Percentiles rank a stretch among this genome's conserved stretches.
These are phyloP conservation scores for Aspergillus ibericus DNA, from an alignment of 2,329 filamentous ascomycete species.

Conservation along the genomic window DNA sequence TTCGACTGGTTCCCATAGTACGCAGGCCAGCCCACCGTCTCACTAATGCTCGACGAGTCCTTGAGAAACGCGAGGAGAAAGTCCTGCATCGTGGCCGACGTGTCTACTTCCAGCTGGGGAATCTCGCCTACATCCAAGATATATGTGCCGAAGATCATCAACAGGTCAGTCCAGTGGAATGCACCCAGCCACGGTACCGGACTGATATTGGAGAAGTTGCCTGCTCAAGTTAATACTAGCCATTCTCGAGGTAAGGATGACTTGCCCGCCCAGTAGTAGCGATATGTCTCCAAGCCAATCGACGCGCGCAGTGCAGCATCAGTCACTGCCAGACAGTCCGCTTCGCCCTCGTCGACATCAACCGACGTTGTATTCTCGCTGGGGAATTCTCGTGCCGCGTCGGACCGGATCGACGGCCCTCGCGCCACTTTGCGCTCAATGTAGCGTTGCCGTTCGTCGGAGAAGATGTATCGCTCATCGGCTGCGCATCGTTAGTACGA, in stretches of 20 bases:
- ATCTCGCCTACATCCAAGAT: conserved; percentile 8
- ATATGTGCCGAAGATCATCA: conserved; percentile 24
- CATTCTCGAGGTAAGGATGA: background rate
- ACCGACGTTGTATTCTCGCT: conserved; percentile 16
- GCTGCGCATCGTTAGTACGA: conserved; percentile 1
- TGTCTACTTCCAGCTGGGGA: conserved; percentile 19
- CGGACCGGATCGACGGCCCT: conserved; percentile 22
- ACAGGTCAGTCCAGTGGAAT: conserved; percentile 38
- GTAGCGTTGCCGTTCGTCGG: conserved; percentile 14
- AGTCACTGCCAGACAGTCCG: conserved; percentile 9
- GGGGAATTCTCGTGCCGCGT: conserved; percentile 16
- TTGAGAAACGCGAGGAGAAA: conserved; percentile 24
- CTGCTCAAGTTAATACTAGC: background rate
- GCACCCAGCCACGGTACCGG: conserved; percentile 44
- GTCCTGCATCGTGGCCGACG: conserved; percentile 26
- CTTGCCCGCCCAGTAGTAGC: conserved; percentile 44
- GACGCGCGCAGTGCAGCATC: conserved; percentile 10
- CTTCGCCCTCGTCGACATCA: conserved; percentile 3
- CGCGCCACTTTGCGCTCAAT: background rate
- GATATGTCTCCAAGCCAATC: conserved; percentile 33
- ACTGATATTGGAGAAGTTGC: conserved; percentile 41
- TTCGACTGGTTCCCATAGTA: conserved; percentile 23
- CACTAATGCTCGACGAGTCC: conserved; percentile 8
- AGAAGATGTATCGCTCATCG: conserved; percentile 31
- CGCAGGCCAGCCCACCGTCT: conserved; percentile 13